Conservation (phyloP, 768 basidiomycete species). For the Lactarius quietus region DNA sequence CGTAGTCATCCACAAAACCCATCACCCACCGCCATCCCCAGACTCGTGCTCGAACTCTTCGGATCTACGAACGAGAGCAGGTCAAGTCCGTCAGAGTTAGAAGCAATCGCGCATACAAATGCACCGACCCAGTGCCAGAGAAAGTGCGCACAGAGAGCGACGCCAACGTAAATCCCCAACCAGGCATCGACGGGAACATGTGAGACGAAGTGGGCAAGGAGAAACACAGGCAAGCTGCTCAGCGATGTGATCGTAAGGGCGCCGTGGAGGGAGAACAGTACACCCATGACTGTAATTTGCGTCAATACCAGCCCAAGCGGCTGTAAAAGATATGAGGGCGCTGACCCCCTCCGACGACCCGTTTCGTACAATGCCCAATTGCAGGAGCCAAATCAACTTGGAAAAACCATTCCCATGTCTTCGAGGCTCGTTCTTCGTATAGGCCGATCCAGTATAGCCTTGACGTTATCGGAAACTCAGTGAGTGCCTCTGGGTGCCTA, state of each 20-base stretch:
- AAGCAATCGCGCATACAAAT: neutral
- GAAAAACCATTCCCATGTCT: conserved; percentile 15
- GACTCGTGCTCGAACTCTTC: neutral
- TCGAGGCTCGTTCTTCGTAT: neutral
- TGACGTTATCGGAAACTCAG: neutral
- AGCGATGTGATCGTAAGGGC: neutral
- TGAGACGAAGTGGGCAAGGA: conserved; percentile 3
- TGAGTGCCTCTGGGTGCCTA: neutral
- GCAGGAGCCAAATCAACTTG: conserved; percentile 1
- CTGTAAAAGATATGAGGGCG: neutral
- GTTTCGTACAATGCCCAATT: conserved; percentile 1
- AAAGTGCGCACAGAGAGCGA: neutral
- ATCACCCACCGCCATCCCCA: neutral
- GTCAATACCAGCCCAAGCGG: neutral
- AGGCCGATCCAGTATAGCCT: conserved; percentile 14
- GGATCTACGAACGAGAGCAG: neutral
- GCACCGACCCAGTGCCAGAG: conserved; percentile 1
- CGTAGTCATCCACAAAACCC: neutral
- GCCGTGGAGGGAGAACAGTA: conserved; percentile 3
- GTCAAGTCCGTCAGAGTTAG: neutral
- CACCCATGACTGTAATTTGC: neutral
- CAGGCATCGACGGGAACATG: conserved; percentile 3
- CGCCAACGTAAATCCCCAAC: neutral
- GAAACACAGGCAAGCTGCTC: conserved; percentile 4
- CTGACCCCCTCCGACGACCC: conserved; percentile 19